Percentiles rank a stretch among this genome's conserved stretches.
These are phyloP conservation scores for Nissolia schottii DNA, from an alignment of 306 rosid species.

Conservation along the genomic window DNA sequence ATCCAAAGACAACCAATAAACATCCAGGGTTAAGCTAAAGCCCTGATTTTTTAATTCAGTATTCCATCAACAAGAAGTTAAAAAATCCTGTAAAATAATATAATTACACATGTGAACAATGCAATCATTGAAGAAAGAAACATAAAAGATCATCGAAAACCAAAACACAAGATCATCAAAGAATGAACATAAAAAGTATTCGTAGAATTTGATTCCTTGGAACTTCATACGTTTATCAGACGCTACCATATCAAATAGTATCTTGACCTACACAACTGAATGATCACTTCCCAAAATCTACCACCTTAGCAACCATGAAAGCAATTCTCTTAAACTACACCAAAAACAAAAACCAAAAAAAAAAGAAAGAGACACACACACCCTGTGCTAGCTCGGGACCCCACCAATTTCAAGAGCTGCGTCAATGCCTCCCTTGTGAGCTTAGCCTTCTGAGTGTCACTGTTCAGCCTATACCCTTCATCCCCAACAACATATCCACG, in stretches of 20 bases:
- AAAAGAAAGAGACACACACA: conserved; percentile 20
- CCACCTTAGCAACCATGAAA: neutral
- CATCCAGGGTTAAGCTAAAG: neutral
- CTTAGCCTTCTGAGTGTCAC: conserved; percentile 47
- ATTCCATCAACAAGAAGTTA: neutral
- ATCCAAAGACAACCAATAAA: conserved; percentile 14
- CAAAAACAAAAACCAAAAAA: neutral
- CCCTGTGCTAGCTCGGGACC: conserved; percentile 57
- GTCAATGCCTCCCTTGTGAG: conserved; percentile 60
- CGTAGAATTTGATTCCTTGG: neutral
- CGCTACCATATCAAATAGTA: neutral
- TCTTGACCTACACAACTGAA: neutral
- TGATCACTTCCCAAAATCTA: neutral
- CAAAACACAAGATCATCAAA: too few relatives aligned
- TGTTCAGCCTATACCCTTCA: conserved; percentile 49
- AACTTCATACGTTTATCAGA: neutral
- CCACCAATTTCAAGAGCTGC: conserved; percentile 56
- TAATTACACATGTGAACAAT: neutral
- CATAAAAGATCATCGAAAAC: too few relatives aligned
- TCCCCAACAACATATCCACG: conserved; percentile 42
- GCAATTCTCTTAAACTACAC: neutral
- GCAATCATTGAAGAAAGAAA: neutral
- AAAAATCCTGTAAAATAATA: neutral
- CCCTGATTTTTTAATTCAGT: neutral
- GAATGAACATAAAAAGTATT: too few relatives aligned